Percentiles rank a stretch among this genome's conserved stretches.
Conservation (phyloP, 257 asterid genomes). For the Fraxinus quadrangulata region DNA sequence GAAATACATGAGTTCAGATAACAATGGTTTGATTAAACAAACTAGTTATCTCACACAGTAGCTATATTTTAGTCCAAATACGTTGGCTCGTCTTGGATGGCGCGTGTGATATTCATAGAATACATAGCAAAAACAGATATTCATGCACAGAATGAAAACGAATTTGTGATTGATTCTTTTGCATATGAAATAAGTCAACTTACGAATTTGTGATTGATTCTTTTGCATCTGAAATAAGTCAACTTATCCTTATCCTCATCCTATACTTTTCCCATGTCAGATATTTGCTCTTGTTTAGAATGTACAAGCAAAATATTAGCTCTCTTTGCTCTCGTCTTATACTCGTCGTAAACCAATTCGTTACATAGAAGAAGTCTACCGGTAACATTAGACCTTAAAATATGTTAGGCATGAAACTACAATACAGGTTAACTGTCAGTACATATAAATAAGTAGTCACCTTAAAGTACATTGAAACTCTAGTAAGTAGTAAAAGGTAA, state of each 20-base stretch:
- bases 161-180: neutral
- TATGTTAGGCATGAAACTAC: constrained; percentile 1
- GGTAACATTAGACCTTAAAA: constrained; percentile 17
- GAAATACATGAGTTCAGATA: neutral
- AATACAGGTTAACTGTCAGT: neutral
- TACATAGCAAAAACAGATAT: neutral
- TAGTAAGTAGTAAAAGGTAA: constrained; percentile 11
- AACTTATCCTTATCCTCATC: neutral
- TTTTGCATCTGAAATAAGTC: neutral
- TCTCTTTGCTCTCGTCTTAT: neutral
- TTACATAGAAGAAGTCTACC: neutral
- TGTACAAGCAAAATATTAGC: neutral
- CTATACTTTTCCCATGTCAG: too few species aligned
- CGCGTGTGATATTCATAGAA: neutral
- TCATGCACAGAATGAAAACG: neutral
- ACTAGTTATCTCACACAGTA: neutral
- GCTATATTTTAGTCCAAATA: neutral
- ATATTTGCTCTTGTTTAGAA: constrained; percentile 4
- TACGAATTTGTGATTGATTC: neutral
- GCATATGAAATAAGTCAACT: neutral
- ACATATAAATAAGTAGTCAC: neutral
- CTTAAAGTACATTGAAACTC: neutral
- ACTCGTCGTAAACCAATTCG: neutral
- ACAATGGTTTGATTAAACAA: neutral
- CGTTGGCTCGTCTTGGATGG: neutral